A percentile compares a stretch with the other conserved stretches of the same genome.
Evolutionary conservation across 73 alveolate species (phyloP).

Genomic region (Durusdinium trenchii): DNA sequence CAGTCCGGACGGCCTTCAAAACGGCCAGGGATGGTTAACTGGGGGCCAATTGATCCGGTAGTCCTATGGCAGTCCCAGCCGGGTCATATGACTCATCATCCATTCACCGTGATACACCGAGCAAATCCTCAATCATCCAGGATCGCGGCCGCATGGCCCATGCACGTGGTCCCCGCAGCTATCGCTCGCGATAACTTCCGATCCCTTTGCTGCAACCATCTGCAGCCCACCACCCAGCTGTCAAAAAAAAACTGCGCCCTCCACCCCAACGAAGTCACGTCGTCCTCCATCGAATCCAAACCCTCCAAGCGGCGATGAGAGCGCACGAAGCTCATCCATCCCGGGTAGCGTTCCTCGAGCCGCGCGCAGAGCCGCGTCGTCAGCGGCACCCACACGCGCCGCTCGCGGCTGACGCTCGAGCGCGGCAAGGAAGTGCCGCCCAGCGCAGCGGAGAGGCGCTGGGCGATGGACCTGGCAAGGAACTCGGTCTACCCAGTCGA

Average conservation of each 20-base stretch:
- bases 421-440: background rate
- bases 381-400: conserved; percentile 63
- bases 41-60: too few species aligned
- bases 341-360: background rate
- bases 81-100: too few species aligned
- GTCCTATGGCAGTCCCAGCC: too few species aligned
- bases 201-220: background rate
- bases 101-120: too few species aligned
- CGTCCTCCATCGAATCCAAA: background rate
- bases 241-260: background rate
- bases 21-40: too few species aligned
- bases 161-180: too few species aligned
- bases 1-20: too few species aligned
- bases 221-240: background rate
- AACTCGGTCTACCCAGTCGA: background rate
- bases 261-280: background rate
- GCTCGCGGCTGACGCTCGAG: background rate
- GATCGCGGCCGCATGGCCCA: too few species aligned
- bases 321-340: conserved; percentile 64
- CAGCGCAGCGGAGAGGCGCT: background rate
- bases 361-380: conserved; percentile 15
- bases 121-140: too few species aligned
- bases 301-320: conserved; percentile 37
- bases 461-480: conserved; percentile 7
- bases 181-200: too few species aligned